Evolutionary conservation across 108 stramenopile species (phyloP).

Genomic region (Poteriospumella lacustris): DNA sequence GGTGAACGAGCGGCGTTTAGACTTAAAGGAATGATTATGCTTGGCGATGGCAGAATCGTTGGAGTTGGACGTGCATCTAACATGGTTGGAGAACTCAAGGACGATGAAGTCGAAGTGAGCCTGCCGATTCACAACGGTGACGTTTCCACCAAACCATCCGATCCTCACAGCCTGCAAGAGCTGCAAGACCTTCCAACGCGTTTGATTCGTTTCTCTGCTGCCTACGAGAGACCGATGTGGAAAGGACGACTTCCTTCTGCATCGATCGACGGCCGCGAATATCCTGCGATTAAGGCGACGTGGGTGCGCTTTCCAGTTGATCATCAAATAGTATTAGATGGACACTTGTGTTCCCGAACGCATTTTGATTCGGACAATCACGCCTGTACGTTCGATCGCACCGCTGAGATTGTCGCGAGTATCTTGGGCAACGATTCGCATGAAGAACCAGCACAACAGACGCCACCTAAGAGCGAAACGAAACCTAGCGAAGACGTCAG

Average conservation of each 20-base stretch:
- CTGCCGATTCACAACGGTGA: not conserved
- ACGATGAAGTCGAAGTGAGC: not conserved
- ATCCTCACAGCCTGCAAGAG: not conserved
- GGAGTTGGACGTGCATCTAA: not conserved
- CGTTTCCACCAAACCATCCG: not conserved
- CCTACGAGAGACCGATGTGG: not conserved
- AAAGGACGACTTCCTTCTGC: not conserved
- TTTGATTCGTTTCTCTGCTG: not conserved
- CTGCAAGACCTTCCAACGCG: not conserved
- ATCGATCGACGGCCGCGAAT: not conserved
- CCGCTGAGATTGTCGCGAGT: not conserved
- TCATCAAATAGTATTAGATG: not conserved
- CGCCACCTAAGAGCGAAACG: too few species aligned
- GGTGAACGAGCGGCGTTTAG: not conserved
- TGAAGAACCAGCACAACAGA: not conserved
- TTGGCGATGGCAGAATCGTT: not conserved
- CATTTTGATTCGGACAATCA: not conserved
- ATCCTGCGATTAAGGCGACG: not conserved
- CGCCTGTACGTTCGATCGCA: not conserved
- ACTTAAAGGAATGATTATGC: not conserved
- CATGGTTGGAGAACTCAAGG: constrained; percentile 1
- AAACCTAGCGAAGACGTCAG: not conserved
- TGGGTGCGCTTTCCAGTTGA: not conserved
- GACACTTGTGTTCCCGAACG: not conserved
- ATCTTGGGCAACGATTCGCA: too few species aligned